These are phyloP conservation scores for Panicum miliaceum DNA, from an alignment of 176 grass and related monocot species.

Conservation along the genomic window DNA sequence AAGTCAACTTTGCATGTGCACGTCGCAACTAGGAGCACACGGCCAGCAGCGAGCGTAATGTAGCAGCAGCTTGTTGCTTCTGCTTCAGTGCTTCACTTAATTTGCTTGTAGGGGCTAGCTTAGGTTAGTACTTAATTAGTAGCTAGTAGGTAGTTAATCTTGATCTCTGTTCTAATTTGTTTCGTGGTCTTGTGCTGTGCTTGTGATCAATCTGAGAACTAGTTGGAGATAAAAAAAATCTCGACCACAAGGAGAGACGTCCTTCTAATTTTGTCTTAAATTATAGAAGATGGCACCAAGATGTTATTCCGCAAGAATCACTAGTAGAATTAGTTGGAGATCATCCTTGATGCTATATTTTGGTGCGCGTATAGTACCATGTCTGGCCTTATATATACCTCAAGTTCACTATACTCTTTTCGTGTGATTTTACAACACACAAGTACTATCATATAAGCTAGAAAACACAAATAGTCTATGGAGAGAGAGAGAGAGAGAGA, in stretches of 20 bases:
- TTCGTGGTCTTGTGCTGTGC: background rate
- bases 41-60: background rate
- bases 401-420: no score
- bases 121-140: constrained; percentile 7
- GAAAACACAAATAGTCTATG: no score
- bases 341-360: background rate
- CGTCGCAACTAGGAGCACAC: background rate
- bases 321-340: background rate
- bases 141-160: background rate
- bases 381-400: no score
- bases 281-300: no score
- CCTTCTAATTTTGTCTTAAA: no score
- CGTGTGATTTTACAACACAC: no score
- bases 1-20: constrained; percentile 31
- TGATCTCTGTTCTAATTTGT: background rate
- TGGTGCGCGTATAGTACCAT: no score
- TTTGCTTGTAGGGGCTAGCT: constrained; percentile 10
- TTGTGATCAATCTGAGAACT: background rate
- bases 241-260: no score
- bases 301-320: no score
- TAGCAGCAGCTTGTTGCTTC: background rate
- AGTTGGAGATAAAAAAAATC: background rate
- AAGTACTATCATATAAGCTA: no score
- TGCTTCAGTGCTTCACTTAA: background rate
- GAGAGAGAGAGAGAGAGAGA: background rate